Evolutionary conservation across 257 asterid genomes (phyloP), one percentile per base, ranked within the genome.

Genomic region (Nicotiana attenuata): DNA sequence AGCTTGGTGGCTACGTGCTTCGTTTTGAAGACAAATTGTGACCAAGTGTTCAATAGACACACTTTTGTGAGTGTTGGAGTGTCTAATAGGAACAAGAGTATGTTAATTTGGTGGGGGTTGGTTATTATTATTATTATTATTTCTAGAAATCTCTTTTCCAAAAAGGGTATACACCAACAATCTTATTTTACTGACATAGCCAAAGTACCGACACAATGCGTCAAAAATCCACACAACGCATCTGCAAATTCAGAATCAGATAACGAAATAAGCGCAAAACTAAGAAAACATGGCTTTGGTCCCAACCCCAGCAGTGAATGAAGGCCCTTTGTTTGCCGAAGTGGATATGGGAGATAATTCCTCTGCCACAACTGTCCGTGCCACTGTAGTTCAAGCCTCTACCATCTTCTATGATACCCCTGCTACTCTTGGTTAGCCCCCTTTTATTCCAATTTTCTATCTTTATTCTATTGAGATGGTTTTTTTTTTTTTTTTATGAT

Each of bases 391-490:
- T 69, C 99, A 96, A 88, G 98, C 99, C 3, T 92, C 98, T 80
- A 96, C 99, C 86, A 85, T 96, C 82, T 96, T 96, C 89, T 92
- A 92, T 78, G 99, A 96, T 88, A 96, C 97, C 24, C 94, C 96
- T 28, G 97, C 99, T 45, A 96, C 99, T 83, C 96, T 96, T 35
- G 98, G 99, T 95, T 2, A 2, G 80, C 78, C 77, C 24, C 29
- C 57, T 10, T 59, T 84, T 15, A 16, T 11, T 13, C 50, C 66
- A 8, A 81, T 65, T 29, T 2, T 29, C 33, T 29, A 29, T 29
- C 33, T 29, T 29, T 29, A 29, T 29, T 29, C 33, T 29, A 29
- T 29, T 29, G 4, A 29, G 33, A 29, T 29, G 33, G 0, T 29
- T 29, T 33, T 33, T 33, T 33, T 33, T 29, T 29, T 1, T 33